Evolutionary conservation across 2,329 filamentous ascomycete species (phyloP).

Genomic region (Nothomitra cinnamomea): DNA sequence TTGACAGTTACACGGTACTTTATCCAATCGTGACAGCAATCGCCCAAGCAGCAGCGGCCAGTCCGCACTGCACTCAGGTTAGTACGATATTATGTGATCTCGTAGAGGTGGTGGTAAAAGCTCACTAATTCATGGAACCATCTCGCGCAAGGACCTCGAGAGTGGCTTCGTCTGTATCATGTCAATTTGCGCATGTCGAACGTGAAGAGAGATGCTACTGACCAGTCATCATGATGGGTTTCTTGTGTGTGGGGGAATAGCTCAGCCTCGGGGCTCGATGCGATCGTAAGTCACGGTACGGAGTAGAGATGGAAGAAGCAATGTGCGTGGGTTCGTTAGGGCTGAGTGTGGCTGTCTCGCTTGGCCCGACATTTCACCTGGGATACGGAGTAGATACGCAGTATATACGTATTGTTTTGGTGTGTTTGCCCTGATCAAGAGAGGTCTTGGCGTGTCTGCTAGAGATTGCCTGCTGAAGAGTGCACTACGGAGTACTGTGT

Average conservation of each 20-base stretch:
- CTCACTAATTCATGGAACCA: slow-evolving; percentile 33
- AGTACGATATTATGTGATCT: slow-evolving; percentile 8
- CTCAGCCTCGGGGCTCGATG: too few relatives aligned
- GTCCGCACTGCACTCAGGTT: slow-evolving; percentile 7
- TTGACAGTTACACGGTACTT: slow-evolving; percentile 24
- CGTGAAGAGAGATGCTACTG: not conserved
- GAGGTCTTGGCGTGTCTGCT: too few relatives aligned
- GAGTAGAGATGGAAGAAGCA: not conserved
- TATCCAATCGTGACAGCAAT: slow-evolving; percentile 50
- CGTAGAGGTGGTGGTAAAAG: slow-evolving; percentile 6
- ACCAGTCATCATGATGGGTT: not conserved
- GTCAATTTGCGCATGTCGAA: too few relatives aligned
- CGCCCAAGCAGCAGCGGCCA: slow-evolving; percentile 22
- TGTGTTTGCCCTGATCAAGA: too few relatives aligned
- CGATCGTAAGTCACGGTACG: too few relatives aligned
- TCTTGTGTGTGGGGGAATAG: not conserved
- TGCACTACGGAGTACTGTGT: too few relatives aligned
- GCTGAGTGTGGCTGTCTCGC: slow-evolving; percentile 1
- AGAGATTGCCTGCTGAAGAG: too few relatives aligned
- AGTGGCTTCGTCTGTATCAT: not conserved
- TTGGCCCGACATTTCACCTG: too few relatives aligned
- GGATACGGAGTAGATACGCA: too few relatives aligned
- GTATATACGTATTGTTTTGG: too few relatives aligned
- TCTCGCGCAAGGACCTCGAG: slow-evolving; percentile 5
- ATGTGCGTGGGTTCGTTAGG: not conserved